These are phyloP conservation scores for Zalerion maritima DNA, from an alignment of 495 filamentous ascomycete species.

Conservation along the genomic window DNA sequence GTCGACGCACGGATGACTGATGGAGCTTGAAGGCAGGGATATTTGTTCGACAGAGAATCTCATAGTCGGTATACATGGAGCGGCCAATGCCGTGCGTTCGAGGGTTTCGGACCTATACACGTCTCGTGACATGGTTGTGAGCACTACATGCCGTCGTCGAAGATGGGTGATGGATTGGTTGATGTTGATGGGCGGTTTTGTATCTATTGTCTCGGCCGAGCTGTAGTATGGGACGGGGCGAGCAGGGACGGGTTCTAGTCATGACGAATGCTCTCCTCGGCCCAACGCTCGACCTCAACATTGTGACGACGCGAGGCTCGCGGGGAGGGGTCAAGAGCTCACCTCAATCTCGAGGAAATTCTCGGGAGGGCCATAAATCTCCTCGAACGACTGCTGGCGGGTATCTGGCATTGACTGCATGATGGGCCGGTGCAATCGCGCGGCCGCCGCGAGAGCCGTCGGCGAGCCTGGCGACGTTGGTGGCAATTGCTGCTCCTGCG, in stretches of 20 bases:
- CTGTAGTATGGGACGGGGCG: too few relatives aligned
- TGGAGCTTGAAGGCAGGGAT: slow-evolving; percentile 94
- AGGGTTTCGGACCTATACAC: slow-evolving; percentile 69
- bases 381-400: slow-evolving; percentile 89
- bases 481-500: too few relatives aligned
- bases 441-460: too few relatives aligned
- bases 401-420: slow-evolving; percentile 76
- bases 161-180: slow-evolving; percentile 5
- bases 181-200: too few relatives aligned
- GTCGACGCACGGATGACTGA: slow-evolving; percentile 69
- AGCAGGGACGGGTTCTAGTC: slow-evolving; percentile 1
- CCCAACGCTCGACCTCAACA: neutral
- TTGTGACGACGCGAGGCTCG: neutral
- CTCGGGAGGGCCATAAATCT: slow-evolving; percentile 97
- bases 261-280: neutral
- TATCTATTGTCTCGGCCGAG: too few relatives aligned
- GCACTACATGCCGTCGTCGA: slow-evolving; percentile 1
- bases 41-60: slow-evolving; percentile 92
- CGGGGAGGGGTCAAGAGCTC: slow-evolving; percentile 8
- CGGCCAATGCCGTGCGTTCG: slow-evolving; percentile 90
- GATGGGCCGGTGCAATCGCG: slow-evolving; percentile 34
- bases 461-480: slow-evolving; percentile 15
- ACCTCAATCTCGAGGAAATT: slow-evolving; percentile 99
- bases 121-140: neutral
- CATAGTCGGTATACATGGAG: slow-evolving; percentile 97